Evolutionary conservation across 768 basidiomycete species (phyloP), one percentile per base, ranked within the genome.

Genomic region (Tricholoma sp.): DNA sequence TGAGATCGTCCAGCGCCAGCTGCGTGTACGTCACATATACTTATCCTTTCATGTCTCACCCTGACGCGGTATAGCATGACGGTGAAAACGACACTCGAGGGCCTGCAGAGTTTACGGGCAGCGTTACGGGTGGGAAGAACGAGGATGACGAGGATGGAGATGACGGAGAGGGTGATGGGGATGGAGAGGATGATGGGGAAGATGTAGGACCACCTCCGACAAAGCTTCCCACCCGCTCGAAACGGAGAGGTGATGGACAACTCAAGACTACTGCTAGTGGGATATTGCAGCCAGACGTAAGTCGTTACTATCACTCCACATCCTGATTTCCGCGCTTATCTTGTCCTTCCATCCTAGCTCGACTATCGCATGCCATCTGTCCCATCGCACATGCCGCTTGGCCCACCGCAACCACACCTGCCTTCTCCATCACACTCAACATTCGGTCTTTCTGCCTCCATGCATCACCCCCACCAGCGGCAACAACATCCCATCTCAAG

Each of bases 1-100:
- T 59, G 77, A 80, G 58, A 84, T 91, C 63, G 82, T 92, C 32
- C 78, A 86, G 60, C 80, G 88, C 37, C 88, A 91, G 69, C 61
- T 86, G 24, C 68, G 71, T 50, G 80, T 79, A 57, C 21, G 75
- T 70, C 55, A 45, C 53, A 31, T 50, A 31, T 19, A 21, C 37
- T 49, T 50, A 45, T 35, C 53, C 31, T 60, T 59, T 37, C 56
- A 57, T 63, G 52, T 57, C 37, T 29, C n/a, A 43, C 31, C 21
- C 37, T 21, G 18, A 27, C 46, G 18, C 10, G 2, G 19, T 12
- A 43, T 52, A 81, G 80, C 76, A 78, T 61, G 78, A 80, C 50
- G 80, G 79, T 56, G 79, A 80, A 62, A 74, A 72, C 54, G 80
- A 82, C 56, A 75, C 76, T 5, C 74, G 75, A 24, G 74, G 75